phyloP scores from a whole-genome alignment of 768 basidiomycete genomes.

The Rubroboletus satanas region DNA sequence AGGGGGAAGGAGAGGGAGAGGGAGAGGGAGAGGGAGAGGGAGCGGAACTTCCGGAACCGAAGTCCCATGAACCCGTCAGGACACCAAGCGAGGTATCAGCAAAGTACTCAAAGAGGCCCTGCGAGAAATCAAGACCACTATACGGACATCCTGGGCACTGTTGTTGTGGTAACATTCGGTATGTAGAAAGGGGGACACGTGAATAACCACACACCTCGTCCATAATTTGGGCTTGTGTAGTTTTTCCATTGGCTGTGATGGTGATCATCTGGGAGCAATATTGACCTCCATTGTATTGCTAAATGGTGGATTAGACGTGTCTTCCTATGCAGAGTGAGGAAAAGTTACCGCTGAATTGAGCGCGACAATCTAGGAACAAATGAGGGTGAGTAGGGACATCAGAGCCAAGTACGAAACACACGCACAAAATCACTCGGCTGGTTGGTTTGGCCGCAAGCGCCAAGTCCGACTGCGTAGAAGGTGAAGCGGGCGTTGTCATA shows the following conservation, averaged over 20 bases:
- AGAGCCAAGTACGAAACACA: not conserved
- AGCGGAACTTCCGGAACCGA: constrained; percentile 25
- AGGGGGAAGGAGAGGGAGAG: constrained; percentile 18
- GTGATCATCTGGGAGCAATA: constrained; percentile 61
- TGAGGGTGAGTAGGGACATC: constrained; percentile 1
- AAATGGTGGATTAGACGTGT: constrained; percentile 5
- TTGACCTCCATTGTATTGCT: constrained; percentile 55
- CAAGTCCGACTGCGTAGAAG: constrained; percentile 41
- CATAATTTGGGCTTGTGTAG: constrained; percentile 51
- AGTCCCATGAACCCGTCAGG: constrained; percentile 57
- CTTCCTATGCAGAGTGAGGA: not conserved
- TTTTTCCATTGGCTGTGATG: constrained; percentile 57
- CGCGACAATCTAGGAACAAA: constrained; percentile 48
- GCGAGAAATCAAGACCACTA: constrained; percentile 64
- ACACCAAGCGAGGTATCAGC: constrained; percentile 46
- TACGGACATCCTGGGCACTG: constrained; percentile 67
- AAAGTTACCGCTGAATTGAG: constrained; percentile 29
- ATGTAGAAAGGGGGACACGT: not conserved
- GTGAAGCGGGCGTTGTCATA: constrained; percentile 30
- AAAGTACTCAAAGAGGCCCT: constrained; percentile 64
- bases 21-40: constrained; percentile 22
- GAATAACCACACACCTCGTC: constrained; percentile 46
- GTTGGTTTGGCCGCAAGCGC: constrained; percentile 38
- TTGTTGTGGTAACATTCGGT: not conserved
- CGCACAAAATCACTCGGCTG: constrained; percentile 34